Base-by-base conservation (phyloP, 2,329 filamentous ascomycete species). In the Cadophora malorum region DNA sequence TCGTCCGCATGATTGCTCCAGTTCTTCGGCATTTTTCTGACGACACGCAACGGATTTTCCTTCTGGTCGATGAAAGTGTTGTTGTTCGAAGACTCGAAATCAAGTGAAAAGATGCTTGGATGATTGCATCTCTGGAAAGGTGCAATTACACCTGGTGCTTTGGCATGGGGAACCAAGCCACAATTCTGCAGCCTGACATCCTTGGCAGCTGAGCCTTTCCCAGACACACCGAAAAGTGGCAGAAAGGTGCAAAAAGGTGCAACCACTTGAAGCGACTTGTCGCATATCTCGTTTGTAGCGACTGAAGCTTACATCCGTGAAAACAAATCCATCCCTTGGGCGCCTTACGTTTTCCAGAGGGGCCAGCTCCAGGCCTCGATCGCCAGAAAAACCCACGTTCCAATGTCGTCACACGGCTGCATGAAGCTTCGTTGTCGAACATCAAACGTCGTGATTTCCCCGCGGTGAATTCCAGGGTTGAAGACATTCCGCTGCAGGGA, bases 161-260 rank as follows among this genome's bases (percentile, higher is more conserved):
- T 45, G 6, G 10, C 10, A 2, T 45, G 41, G 2, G 14, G 3
- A 28, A 55, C 25, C 28, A 33, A 55, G 28, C 52, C 28, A 55
- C 28, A 55, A 4, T 3, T 55, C 50, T 16, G 52, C 12, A 55
- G 52, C 25, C 25, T 41, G 38, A 41, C 23, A 53, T 12, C 25
- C 52, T n/a, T 55, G 23, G 50, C 50, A 28, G 50, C n/a, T 52
- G 49, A 14, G 49, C n/a, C 23, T 38, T 38, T 28, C 28, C 28
- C 28, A 28, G 28, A 14, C 41, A 49, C 19, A 10, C 23, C 25
- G 3, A 14, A 33, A 33, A 33, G 52, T 25, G n/a, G 52, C 52
- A 55, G 5, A 55, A 33, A 33, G 52, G 52, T 31, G 52, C 28
- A 55, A n/a, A n/a, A n/a, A n/a, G n/a, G n/a, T n/a, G n/a, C n/a